Base-by-base conservation (phyloP, 176 grass and related monocot genomes). In the Oryza glumipatula region DNA sequence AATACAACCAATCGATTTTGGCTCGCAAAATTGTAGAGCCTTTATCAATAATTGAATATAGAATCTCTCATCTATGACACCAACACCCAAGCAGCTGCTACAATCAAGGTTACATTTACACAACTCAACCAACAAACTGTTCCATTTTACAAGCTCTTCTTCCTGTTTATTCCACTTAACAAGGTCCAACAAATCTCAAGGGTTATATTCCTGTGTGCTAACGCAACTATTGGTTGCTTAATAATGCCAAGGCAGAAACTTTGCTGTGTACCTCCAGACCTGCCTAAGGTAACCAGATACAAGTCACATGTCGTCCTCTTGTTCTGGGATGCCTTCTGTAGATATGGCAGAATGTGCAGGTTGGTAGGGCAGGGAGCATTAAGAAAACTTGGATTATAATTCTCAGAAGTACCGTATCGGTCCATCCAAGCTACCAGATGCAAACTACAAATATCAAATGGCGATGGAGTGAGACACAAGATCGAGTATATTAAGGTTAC, bases 381-480 rank as follows among this genome's bases (percentile, higher is more conserved):
- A 0, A 32, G 1, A 78, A 43, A 3, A 7, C 26, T 77, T 14
- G 2, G 33, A 54, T 64, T 36, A 63, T 23, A 35, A 73, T 69
- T 38, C 43, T 91, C 74, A 92, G 30, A 84, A 80, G 74, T 94
- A 98, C 88, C 60, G 72, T 85, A 98, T 98, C 1, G 93, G 96
- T 12, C 96, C 96, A 87, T 95, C 89, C 89, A 98, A 87, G 68
- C 91, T 98, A 82, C 96, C 96, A 72, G 96, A 95, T 80, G 93
- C 96, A 85, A 98, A 98, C 96, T 95, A 83, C 81, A 95, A 74
- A 26, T 44, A 51, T 73, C 15, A 86, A 83, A 69, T 39, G 46
- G 72, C 26, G 41, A 65, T 22, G 48, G 3, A 70, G 39, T 85
- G 19, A 74, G 61, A 58, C 78, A 9, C 43, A 66, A 79, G 26